Percentiles rank a stretch among this genome's conserved stretches.
These are phyloP conservation scores for Botryobasidium botryosum DNA, from an alignment of 768 basidiomycete genomes.

Conservation along the genomic window DNA sequence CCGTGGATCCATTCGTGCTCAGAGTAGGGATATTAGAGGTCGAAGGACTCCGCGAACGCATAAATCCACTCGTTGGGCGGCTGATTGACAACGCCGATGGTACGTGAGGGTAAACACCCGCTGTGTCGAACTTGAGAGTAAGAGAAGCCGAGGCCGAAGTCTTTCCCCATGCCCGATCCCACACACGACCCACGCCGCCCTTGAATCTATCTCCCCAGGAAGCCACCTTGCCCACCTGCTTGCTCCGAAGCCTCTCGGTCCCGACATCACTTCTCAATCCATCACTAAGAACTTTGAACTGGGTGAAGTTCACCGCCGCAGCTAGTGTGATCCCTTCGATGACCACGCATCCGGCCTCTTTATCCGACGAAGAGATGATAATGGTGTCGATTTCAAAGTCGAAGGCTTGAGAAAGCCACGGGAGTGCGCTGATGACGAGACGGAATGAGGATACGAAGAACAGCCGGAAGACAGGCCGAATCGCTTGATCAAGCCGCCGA, in stretches of 20 bases:
- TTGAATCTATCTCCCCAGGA: constrained; percentile 41
- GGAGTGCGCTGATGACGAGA: constrained; percentile 43
- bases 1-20: background rate
- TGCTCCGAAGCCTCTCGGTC: background rate
- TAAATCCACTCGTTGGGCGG: constrained; percentile 1
- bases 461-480: constrained; percentile 44
- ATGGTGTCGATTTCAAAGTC: constrained; percentile 49
- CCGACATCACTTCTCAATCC: constrained; percentile 19
- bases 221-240: background rate
- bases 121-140: constrained; percentile 28
- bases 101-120: constrained; percentile 8
- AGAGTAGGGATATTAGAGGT: background rate
- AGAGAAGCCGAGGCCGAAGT: constrained; percentile 34
- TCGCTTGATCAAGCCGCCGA: constrained; percentile 29
- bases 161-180: constrained; percentile 51
- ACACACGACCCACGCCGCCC: constrained; percentile 42
- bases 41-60: background rate
- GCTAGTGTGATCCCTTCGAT: constrained; percentile 35
- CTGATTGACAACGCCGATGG: background rate
- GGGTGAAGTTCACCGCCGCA: constrained; percentile 37
- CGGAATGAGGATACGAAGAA: constrained; percentile 36
- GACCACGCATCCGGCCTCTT: constrained; percentile 36
- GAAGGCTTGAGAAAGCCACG: constrained; percentile 47
- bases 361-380: constrained; percentile 32
- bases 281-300: constrained; percentile 17